Evolutionary conservation across 1,284 basidiomycete species (phyloP), one percentile per base, ranked within the genome.

Genomic region (Apiotrichum brassicae): DNA sequence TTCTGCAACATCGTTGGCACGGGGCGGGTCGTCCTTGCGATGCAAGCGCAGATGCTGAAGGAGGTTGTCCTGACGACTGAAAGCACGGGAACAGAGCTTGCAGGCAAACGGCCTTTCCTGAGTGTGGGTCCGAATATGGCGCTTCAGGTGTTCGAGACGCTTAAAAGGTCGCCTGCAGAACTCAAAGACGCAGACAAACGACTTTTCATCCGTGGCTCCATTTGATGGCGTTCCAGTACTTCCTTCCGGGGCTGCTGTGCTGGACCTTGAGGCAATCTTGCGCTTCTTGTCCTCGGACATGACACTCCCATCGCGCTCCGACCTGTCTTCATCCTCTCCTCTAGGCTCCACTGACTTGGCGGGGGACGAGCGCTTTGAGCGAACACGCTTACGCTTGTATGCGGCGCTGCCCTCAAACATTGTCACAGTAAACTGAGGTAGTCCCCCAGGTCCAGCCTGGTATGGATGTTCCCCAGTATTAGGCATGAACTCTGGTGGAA

Each of bases 101-200:
- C 90, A 91, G 47, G 77, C 76, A 71, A 82, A 91, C 0, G 90
- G 89, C 39, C 84, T 76, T 70, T 92, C 89, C 77, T 87, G 79
- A 4, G 88, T 91, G 66, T 93, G 90, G n/a, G 87, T 90, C 47
- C 87, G 79, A 30, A 90, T 74, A 70, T 94, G 90, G 35, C 88
- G 76, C 73, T 86, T 87, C 57, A 93, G 77, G 65, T 93, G 88
- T 66, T 93, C 90, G 76, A 86, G 82, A 8, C 87, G 81, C 77
- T 89, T 91, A 81, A 92, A 94, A 54, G 85, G 75, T 54, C 85
- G 77, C 4, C 84, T 82, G 66, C 89, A 93, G 7, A 60, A 60
- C 26, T 60, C 58, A 25, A 57, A 57, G 11, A 54, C 51, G 20
- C 58, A 60, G 13, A 54, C 52, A 34, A 54, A 60, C 18, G 50